These are phyloP conservation scores for Dioscorea alata DNA, from an alignment of 106 monocot species.

Conservation along the genomic window DNA sequence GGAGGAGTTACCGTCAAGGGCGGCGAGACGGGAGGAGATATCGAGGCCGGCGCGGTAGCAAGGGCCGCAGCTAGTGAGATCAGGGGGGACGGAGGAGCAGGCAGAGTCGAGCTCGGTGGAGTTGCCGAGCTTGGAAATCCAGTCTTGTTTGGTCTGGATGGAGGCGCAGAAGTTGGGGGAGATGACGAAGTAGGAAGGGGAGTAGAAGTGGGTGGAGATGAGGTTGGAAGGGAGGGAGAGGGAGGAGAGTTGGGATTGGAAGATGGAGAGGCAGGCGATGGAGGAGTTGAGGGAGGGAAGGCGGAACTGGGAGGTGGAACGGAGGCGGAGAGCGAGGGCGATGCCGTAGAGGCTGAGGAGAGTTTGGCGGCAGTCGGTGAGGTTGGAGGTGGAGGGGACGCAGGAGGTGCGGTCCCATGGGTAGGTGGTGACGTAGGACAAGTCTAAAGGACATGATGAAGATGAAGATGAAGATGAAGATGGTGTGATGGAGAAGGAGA, in stretches of 20 bases:
- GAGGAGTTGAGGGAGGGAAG: conserved; percentile 42
- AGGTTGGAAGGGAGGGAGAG: conserved; percentile 43
- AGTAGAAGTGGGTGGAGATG: conserved; percentile 43
- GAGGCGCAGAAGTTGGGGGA: conserved; percentile 54
- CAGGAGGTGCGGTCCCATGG: conserved; percentile 69
- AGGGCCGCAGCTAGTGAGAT: conserved; percentile 24
- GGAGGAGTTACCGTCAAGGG: conserved; percentile 57
- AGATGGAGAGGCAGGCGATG: conserved; percentile 40
- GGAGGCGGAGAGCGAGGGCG: conserved; percentile 49
- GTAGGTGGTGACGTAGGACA: conserved; percentile 46
- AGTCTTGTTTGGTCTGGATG: conserved; percentile 34
- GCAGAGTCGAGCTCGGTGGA: conserved; percentile 24
- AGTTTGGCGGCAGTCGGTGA: conserved; percentile 56
- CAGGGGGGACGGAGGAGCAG: conserved; percentile 37
- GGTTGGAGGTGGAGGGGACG: conserved; percentile 25
- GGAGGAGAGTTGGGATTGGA: conserved; percentile 38
- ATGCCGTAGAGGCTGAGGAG: conserved; percentile 48
- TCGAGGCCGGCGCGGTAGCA: conserved; percentile 50
- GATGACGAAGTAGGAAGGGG: conserved; percentile 39
- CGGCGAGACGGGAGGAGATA: conserved; percentile 31
- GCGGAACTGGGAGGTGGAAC: conserved; percentile 49
- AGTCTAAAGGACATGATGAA: conserved; percentile 51
- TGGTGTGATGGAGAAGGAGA: not conserved
- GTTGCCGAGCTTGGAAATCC: conserved; percentile 32
- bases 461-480: not conserved